Evolutionary conservation across 345 rosid species (phyloP), one percentile per base, ranked within the genome.

Genomic region (Toxicodendron radicans): DNA sequence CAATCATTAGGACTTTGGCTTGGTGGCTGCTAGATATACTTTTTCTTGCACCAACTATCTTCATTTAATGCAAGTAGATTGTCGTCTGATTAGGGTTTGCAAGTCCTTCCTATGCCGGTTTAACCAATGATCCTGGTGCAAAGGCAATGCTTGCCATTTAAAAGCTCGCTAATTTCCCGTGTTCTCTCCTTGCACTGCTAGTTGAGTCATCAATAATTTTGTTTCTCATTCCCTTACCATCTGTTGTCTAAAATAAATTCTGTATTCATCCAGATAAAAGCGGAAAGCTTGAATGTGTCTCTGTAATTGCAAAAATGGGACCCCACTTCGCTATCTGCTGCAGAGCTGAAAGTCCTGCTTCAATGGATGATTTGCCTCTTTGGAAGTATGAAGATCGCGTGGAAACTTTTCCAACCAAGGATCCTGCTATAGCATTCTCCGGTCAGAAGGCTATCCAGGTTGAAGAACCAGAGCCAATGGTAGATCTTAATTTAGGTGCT

Each of bases 261-360:
- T 57, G 30, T 18, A 48, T 80, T 78, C 74, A 33, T 78, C 32
- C 93, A 95, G 99, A 87, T 74, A 89, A 84, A 83, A 95, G 98
- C 73, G 99, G 99, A 75, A 95, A 89, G 90, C 92, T 95, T 77
- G 99, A 95, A 66, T 95, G 99, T 80, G 77, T 85, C 79, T 91
- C 93, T 64, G 78, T 95, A 63, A 81, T 86, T 75, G 95, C 91
- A 70, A 95, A 91, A 84, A 75, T 91, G 74, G 93, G 96, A 62
- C 85, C 87, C 30, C 84, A 83, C 85, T 87, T 95, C 80, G 84
- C 94, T 18, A 86, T 95, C 69, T 85, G 90, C 76, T 93, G 97
- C 75, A 79, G 96, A 77, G 97, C 99, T 73, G 98, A 93, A 85
- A 93, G 96, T 80, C 97, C 97, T 79, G 94, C 97, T 66, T 92